Evolutionary conservation across 352 stramenopile genomes (phyloP), one percentile per base, ranked within the genome.

Genomic region (Globisporangium acanthophoron): DNA sequence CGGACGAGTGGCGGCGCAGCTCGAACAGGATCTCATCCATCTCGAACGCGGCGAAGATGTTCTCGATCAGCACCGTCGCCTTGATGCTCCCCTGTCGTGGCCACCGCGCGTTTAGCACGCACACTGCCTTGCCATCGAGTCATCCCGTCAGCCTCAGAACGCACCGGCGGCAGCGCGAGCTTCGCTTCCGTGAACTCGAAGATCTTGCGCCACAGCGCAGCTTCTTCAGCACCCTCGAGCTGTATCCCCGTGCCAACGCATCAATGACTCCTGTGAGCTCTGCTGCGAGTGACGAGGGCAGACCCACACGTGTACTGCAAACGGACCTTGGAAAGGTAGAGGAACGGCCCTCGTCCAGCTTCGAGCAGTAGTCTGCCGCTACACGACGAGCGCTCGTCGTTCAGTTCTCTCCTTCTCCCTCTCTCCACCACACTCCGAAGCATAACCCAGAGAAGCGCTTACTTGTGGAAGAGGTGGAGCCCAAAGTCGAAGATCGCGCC

Each of bases 1-100:
- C 96, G 12, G 87, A 73, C 18, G 89, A 98, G 75, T 99, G 93
- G 59, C 97, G 79, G 48, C 90, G 86, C 52, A 99, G 80, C 70
- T 98, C 95, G 61, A 94, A 98, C 3, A 98, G 74, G 58, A 95
- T 92, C 56, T 98, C 96, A 62, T 99, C 96, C 92, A 98, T 98
- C 63, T 98, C 84, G 66, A 98, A 98, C 18, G 91, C 93, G 8
- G 96, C 96, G 53, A 96, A 96, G 57, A 99, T 97, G 41, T 90
- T 99, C 67, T 99, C 96, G 44, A 99, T 91, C 29, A 99, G 71
- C 37, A 97, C 91, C 0, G 92, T 98, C 12, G 87, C 90, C 49
- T 91, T 90, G 64, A 98, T 97, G 29, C 58, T 71, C 44, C 78
- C 78, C 66, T 85, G 46, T 6, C 43, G 3, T 2, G 16, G 9